These are phyloP conservation scores for Fusarium oligoseptatum DNA, from an alignment of 2,329 filamentous ascomycete genomes.

Conservation along the genomic window DNA sequence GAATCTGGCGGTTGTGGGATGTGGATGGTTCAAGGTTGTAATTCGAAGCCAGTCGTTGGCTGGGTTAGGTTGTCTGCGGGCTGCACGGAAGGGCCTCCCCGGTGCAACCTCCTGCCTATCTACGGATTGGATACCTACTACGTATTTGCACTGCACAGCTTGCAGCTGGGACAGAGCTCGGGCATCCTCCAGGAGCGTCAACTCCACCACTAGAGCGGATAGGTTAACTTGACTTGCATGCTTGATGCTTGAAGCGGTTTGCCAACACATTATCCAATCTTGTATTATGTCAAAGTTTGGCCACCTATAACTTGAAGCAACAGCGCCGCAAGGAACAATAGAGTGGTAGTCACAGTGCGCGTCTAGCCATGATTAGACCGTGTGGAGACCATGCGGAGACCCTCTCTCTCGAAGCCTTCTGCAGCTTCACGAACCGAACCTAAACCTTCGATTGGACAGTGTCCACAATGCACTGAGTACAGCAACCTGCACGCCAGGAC, in stretches of 20 bases:
- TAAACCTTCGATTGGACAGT: slow-evolving; percentile 21
- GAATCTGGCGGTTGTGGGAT: background rate
- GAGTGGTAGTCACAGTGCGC: background rate
- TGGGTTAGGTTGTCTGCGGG: slow-evolving; percentile 7
- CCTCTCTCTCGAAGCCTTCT: slow-evolving; percentile 17
- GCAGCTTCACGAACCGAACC: slow-evolving; percentile 11
- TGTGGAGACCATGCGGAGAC: slow-evolving; percentile 13
- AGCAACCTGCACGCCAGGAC: background rate
- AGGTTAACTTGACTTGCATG: background rate
- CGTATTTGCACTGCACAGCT: background rate
- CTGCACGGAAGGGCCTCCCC: slow-evolving; percentile 28
- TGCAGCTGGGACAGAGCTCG: slow-evolving; percentile 2
- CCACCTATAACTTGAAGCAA: background rate
- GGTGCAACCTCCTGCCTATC: slow-evolving; percentile 11
- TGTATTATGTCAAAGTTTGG: background rate
- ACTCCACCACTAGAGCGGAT: background rate
- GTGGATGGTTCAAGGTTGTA: slow-evolving; percentile 14
- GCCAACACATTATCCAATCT: background rate
- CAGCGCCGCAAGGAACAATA: background rate
- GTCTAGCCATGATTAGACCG: background rate
- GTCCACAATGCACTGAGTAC: slow-evolving; percentile 4
- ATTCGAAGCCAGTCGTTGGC: slow-evolving; percentile 5
- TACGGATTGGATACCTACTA: background rate
- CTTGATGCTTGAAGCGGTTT: background rate
- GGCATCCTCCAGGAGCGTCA: slow-evolving; percentile 7